Conservation (phyloP, 176 grass and related monocot genomes). For the Pontederia paniculata region DNA sequence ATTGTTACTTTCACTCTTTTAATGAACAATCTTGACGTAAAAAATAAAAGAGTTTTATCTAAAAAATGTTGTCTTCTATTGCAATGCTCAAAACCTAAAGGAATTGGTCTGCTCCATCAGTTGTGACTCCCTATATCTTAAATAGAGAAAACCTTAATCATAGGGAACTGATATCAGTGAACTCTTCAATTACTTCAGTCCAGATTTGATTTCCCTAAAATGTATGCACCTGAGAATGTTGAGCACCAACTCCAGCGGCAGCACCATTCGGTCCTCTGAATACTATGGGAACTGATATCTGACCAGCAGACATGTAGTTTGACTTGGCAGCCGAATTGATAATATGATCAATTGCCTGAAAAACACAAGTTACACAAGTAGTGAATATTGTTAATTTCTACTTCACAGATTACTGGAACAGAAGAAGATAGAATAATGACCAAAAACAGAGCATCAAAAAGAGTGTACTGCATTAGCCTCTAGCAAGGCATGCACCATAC, state of each 20-base stretch:
- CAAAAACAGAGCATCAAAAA: background rate
- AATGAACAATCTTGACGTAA: too few relatives aligned
- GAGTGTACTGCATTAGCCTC: too few relatives aligned
- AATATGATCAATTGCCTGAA: conserved; percentile 98
- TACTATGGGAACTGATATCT: conserved; percentile 82
- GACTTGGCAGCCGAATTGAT: conserved; percentile 98
- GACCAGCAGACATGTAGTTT: conserved; percentile 94
- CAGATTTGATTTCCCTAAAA: background rate
- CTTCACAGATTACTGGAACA: background rate
- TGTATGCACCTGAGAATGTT: conserved; percentile 76
- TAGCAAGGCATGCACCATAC: too few relatives aligned
- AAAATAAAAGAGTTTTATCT: too few relatives aligned
- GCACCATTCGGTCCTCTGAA: conserved; percentile 93
- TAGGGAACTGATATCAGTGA: background rate
- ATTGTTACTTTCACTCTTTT: too few relatives aligned
- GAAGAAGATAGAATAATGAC: background rate
- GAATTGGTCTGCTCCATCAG: too few relatives aligned
- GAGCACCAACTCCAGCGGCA: conserved; percentile 92
- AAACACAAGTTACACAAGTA: conserved; percentile 2
- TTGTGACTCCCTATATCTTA: too few relatives aligned
- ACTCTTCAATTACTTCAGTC: background rate
- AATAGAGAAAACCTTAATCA: background rate
- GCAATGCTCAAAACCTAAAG: too few relatives aligned
- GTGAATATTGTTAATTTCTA: background rate
- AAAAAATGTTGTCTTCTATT: too few relatives aligned